A percentile compares a stretch with the other conserved stretches of the same genome.
phyloP scores from a whole-genome alignment of 129 eudicot species.

The Artemisia annua region DNA sequence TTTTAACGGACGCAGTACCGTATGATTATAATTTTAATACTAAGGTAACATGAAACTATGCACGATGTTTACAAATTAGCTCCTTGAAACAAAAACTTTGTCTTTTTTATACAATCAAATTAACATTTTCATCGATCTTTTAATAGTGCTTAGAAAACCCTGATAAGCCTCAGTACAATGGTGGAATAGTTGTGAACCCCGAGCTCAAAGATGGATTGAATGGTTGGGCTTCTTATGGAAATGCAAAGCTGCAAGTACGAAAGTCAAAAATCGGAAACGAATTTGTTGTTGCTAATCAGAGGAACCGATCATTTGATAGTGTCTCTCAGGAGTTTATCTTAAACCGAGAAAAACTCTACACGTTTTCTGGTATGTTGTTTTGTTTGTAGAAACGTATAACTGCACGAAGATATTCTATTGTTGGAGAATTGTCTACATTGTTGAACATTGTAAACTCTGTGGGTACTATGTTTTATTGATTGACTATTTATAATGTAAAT shows the following conservation, averaged over 20 bases:
- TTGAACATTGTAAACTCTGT: too few species aligned
- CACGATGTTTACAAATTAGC: too few species aligned
- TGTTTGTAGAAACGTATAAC: too few species aligned
- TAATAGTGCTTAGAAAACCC: conserved; percentile 17
- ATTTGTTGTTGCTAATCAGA: conserved; percentile 39
- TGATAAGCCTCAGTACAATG: conserved; percentile 45
- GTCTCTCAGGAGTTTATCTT: conserved; percentile 46
- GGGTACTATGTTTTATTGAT: too few species aligned
- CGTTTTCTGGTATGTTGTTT: conserved; percentile 52
- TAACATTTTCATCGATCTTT: not conserved
- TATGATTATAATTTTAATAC: conserved; percentile 39
- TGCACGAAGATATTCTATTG: too few species aligned
- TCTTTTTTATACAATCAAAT: not conserved
- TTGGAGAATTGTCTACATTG: not conserved
- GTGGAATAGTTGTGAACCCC: conserved; percentile 64
- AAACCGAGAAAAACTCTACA: conserved; percentile 50
- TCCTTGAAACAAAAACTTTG: not conserved
- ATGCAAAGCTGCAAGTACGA: conserved; percentile 32
- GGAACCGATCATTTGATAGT: conserved; percentile 45
- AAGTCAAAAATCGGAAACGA: conserved; percentile 42
- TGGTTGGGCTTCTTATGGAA: conserved; percentile 56
- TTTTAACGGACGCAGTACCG: conserved; percentile 17
- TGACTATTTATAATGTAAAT: too few species aligned
- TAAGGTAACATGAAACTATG: conserved; percentile 24
- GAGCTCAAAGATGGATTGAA: conserved; percentile 43